Percentiles rank a stretch among this genome's conserved stretches.
These are phyloP conservation scores for Asclepias syriaca DNA, from an alignment of 257 asterid species.

Conservation along the genomic window DNA sequence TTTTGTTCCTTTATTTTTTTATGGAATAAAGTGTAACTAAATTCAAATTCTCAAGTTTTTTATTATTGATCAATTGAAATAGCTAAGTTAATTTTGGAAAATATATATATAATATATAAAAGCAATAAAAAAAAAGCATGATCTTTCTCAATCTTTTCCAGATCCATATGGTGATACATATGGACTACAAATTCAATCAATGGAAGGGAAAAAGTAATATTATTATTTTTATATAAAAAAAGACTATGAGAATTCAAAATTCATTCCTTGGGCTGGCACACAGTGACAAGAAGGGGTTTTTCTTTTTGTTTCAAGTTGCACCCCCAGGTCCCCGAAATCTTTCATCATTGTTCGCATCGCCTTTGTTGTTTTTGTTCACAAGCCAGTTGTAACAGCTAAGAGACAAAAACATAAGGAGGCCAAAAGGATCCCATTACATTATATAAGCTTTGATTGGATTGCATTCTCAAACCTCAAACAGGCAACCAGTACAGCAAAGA, in stretches of 20 bases:
- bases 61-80: no score
- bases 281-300: neutral
- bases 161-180: neutral
- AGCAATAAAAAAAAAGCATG: neutral
- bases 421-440: conserved; percentile 17
- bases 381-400: conserved; percentile 21
- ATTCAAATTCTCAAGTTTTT: no score
- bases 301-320: conserved; percentile 14
- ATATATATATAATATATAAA: no score
- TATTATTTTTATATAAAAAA: no score
- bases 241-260: neutral
- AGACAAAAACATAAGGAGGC: conserved; percentile 27
- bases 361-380: conserved; percentile 17
- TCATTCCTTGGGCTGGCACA: conserved; percentile 14
- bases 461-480: conserved; percentile 1
- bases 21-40: no score
- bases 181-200: neutral
- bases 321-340: neutral
- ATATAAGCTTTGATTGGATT: conserved; percentile 8
- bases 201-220: no score
- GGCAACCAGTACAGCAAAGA: neutral
- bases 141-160: neutral
- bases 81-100: no score
- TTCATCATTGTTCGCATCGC: conserved; percentile 27
- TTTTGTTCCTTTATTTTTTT: no score